Evolutionary conservation across 768 basidiomycete species (phyloP), one percentile per base, ranked within the genome.

Genomic region (Hirschioporus abietinus): DNA sequence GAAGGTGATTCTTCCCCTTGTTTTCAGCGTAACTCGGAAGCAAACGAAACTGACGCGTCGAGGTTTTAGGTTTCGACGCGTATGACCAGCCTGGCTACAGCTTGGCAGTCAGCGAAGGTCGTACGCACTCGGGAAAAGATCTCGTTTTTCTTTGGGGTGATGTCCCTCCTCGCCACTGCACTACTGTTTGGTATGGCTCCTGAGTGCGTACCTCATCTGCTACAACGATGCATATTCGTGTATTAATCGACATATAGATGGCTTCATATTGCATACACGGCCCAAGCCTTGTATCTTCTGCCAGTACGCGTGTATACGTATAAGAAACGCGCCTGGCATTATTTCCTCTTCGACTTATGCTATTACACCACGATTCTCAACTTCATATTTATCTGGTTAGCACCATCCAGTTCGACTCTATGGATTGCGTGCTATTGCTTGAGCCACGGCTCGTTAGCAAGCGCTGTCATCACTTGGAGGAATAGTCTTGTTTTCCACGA

Each of bases 401-500:
- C 96, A 68, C 96, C 97, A 0, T 79, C 81, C 5, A 94, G 84
- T 66, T 80, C 89, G 7, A 80, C 86, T 1, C 82, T 99, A 20
- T 98, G 96, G 77, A 86, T 93, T 63, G 93, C 95, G 4, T 96
- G 93, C 73, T 99, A 97, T 73, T 92, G 93, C 70, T 84, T 99
- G 26, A 92, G 94, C 0, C 90, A 97, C 74, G 97, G 95, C 0
- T 86, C 92, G 0, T 84, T 97, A 35, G 96, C 93, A 0, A 93
- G 92, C 64, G 96, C 96, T 0, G 95, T 99, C 63, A 93, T 98
- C 71, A 98, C 96, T 10, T 99, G 97, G 97, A 85, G 97, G 68
- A 99, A 99, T 73, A 96, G 93, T 70, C 87, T 99, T 25, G 97
- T 99, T 1, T 99, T 99, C 80, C 97, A 99, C 73, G 95, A 96